Percentiles rank a stretch among this genome's conserved stretches.
Conservation (phyloP, 306 rosid species). For the Inga oerstediana region DNA sequence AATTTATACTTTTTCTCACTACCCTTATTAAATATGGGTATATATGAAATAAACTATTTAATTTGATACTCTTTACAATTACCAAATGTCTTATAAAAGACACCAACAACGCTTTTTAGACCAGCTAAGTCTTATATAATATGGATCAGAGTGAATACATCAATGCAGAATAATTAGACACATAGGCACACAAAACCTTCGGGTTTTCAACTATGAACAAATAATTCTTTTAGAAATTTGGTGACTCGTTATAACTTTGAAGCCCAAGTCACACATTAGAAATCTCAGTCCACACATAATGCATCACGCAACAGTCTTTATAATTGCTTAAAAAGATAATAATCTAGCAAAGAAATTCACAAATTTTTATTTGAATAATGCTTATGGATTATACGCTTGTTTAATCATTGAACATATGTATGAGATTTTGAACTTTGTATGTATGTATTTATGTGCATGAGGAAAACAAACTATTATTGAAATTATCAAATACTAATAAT, state of each 20-base stretch:
- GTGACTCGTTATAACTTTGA: not conserved
- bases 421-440: not conserved
- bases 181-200: constrained; percentile 9
- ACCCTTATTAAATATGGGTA: no score
- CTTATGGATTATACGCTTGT: not conserved
- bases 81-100: no score
- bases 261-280: not conserved
- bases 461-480: not conserved
- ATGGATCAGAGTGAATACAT: not conserved
- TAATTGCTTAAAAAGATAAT: not conserved
- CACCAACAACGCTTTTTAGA: no score
- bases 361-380: not conserved
- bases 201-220: not conserved
- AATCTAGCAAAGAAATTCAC: not conserved
- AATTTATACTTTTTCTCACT: no score
- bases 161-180: constrained; percentile 27
- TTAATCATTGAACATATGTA: not conserved
- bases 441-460: not conserved
- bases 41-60: no score
- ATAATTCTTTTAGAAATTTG: not conserved
- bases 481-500: not conserved
- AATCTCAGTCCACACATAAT: not conserved
- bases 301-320: not conserved
- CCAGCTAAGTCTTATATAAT: no score
- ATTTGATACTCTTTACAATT: no score